phyloP scores from a whole-genome alignment of 257 asterid species.

The Solanum infundibuliforme region DNA sequence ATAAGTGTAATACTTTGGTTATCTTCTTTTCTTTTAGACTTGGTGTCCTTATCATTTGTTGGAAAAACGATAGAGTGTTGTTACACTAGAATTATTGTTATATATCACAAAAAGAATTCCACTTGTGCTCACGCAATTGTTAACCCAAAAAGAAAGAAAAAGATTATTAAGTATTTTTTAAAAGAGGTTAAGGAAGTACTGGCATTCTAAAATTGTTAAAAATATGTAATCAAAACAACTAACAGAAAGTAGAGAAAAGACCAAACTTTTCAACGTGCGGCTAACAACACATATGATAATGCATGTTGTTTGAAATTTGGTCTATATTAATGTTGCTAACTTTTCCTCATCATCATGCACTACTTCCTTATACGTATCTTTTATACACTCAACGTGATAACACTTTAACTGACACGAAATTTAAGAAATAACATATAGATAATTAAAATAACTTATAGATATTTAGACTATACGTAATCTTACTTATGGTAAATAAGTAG shows the following conservation, averaged over 20 bases:
- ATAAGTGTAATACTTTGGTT: neutral
- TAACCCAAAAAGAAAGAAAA: neutral
- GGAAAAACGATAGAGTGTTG: neutral
- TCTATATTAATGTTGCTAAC: neutral
- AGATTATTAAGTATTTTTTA: neutral
- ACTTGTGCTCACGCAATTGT: neutral
- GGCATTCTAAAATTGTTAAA: neutral
- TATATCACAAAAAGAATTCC: neutral
- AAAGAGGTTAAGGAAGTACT: neutral
- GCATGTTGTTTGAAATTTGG: neutral
- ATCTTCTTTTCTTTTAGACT: neutral
- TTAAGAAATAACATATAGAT: neutral
- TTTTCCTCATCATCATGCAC: slow-evolving; percentile 3
- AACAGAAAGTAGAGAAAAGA: neutral
- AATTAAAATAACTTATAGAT: no score
- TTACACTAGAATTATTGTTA: neutral
- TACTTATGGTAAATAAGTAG: neutral
- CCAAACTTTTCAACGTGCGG: neutral
- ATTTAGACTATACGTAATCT: neutral
- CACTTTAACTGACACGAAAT: neutral
- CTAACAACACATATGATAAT: neutral
- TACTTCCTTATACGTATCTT: neutral
- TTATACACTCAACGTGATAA: neutral
- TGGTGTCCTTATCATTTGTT: neutral
- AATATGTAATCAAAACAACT: neutral